A percentile compares a stretch with the other conserved stretches of the same genome.
phyloP scores from a whole-genome alignment of 2,329 filamentous ascomycete species.

The Calycina marina region DNA sequence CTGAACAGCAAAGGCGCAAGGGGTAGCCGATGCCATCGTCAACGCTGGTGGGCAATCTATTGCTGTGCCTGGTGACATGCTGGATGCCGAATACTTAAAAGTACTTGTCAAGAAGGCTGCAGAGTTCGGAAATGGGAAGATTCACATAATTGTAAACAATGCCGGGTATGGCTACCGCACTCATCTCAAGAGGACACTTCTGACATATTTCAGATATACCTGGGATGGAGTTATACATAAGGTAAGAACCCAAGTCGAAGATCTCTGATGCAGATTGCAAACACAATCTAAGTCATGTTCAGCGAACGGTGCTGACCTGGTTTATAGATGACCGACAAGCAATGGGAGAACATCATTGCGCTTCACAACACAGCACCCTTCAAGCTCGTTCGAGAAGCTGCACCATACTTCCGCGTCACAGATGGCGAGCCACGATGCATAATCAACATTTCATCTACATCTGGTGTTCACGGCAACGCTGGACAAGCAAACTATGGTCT shows the following conservation, averaged over 20 bases:
- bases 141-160: conserved; percentile 85
- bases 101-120: conserved; percentile 60
- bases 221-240: conserved; percentile 92
- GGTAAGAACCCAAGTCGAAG: too few species aligned
- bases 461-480: conserved; percentile 72
- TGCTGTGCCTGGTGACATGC: conserved; percentile 62
- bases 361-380: conserved; percentile 80
- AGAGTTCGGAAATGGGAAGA: conserved; percentile 72
- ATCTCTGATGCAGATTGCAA: too few species aligned
- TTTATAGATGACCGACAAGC: conserved; percentile 61
- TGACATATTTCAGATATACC: conserved; percentile 39
- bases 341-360: conserved; percentile 79
- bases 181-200: background rate
- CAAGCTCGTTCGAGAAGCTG: conserved; percentile 63
- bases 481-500: conserved; percentile 84
- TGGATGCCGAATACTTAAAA: conserved; percentile 55
- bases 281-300: too few species aligned
- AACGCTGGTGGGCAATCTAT: conserved; percentile 48
- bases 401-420: conserved; percentile 76
- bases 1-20: conserved; percentile 48
- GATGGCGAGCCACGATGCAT: conserved; percentile 67
- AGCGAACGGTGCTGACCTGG: conserved; percentile 9
- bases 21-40: conserved; percentile 58
- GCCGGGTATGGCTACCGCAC: conserved; percentile 37
- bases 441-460: conserved; percentile 74